Evolutionary conservation across 495 filamentous ascomycete genomes (phyloP), one percentile per base, ranked within the genome.

Genomic region (Penicillium egyptiacum): DNA sequence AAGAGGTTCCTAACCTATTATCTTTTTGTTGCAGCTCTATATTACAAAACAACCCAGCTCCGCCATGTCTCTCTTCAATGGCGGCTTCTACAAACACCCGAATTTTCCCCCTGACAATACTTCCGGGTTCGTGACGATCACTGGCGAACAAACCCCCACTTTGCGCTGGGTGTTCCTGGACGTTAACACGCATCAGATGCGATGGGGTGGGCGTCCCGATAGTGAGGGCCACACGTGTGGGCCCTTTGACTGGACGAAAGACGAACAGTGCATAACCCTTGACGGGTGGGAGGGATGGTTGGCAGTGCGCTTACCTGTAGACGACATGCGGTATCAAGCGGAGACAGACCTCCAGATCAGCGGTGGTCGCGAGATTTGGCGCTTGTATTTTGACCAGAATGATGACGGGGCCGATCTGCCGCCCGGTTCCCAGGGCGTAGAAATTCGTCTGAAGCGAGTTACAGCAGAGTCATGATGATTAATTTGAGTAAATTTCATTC

Each of bases 81-180:
- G 67, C 8, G 59, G 58, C 19, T 70, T 64, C 49, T 70, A 60
- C 40, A 53, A 50, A 39, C 62, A 65, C 28, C 62, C 67, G 1
- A 64, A 70, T 31, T 67, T 67, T 28, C 55, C 60, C 6, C 57
- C 62, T 8, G 45, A 60, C 12, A 70, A 70, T 49, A 58, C 61
- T 0, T 47, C 59, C 23, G 68, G 68, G 2, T 25, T 70, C 31
- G 63, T 70, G 11, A 64, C 68, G 1, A 49, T 66, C 40, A 70
- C 56, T 48, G 63, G 63, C 2, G 68, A 68, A 44, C 54, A 64
- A 26, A 50, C 65, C 0, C 68, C 68, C 1, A 61, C 58, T 35
- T 42, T 68, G 31, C 65, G 68, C 16, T 70, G 68, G 68, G 68
- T 68, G 6, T 70, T 66, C 46, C 48, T 66, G 4, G 65, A 68